Evolutionary conservation across 805 yeast species (phyloP).

Genomic region (Kazachstania kunashirensis): DNA sequence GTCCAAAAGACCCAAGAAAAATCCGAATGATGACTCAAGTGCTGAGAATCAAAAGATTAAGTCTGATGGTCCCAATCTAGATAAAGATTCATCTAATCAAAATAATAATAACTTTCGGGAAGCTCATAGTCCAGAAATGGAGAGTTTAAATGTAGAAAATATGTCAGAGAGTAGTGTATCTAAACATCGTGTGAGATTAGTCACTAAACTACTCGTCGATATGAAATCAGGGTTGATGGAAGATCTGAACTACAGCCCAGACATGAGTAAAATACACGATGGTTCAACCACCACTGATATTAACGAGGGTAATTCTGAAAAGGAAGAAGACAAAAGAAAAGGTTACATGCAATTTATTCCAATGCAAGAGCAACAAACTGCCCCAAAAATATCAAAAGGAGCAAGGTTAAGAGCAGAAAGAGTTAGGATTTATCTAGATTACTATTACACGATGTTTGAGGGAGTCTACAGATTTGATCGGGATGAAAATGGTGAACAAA

Average conservation of each 20-base stretch:
- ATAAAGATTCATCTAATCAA: neutral
- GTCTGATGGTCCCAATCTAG: neutral
- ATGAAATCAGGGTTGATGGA: constrained; percentile 25
- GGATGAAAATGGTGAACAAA: constrained; percentile 1
- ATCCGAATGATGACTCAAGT: no score
- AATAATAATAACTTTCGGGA: neutral
- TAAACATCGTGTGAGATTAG: constrained; percentile 12
- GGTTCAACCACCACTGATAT: neutral
- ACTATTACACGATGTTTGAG: constrained; percentile 42
- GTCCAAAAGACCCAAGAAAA: no score
- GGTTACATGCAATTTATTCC: neutral
- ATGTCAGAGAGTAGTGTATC: neutral
- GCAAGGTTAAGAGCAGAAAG: constrained; percentile 25
- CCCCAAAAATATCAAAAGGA: constrained; percentile 10
- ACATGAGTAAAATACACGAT: neutral
- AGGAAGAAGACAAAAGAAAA: neutral
- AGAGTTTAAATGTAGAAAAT: neutral
- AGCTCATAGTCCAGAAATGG: neutral
- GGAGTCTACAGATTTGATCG: constrained; percentile 28
- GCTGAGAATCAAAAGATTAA: no score
- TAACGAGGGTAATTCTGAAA: neutral
- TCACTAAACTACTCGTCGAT: constrained; percentile 21
- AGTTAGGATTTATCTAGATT: constrained; percentile 32
- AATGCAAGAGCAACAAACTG: constrained; percentile 1
- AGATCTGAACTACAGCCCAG: constrained; percentile 21